Evolutionary conservation across 768 basidiomycete species (phyloP).

Genomic region (Suillus alpinus): DNA sequence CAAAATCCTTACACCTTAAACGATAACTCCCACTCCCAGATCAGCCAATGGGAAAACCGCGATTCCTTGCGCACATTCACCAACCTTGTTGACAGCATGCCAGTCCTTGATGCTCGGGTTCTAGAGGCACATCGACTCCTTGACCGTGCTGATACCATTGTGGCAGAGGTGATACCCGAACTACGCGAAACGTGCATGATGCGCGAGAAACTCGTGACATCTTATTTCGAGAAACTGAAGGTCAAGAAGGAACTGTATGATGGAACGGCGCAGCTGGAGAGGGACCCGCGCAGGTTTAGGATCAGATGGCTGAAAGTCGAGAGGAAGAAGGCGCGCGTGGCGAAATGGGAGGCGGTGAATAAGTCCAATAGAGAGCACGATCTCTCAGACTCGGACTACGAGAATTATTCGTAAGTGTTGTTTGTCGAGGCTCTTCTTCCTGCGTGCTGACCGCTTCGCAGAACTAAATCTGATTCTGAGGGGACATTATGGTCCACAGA

Average conservation of each 20-base stretch:
- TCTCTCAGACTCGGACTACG: constrained; percentile 17
- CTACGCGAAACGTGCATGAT: constrained; percentile 18
- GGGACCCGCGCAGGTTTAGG: constrained; percentile 19
- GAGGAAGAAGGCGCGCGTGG: constrained; percentile 18
- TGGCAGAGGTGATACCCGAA: constrained; percentile 16
- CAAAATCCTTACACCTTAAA: not conserved
- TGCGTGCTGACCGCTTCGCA: not conserved
- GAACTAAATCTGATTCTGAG: constrained; percentile 5
- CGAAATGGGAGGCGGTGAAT: constrained; percentile 20
- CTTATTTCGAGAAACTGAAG: constrained; percentile 28
- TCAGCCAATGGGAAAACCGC: constrained; percentile 21
- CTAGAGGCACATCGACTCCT: constrained; percentile 20
- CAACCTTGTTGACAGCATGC: constrained; percentile 18
- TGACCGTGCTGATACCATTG: constrained; percentile 11
- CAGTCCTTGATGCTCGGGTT: constrained; percentile 17
- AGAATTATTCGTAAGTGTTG: constrained; percentile 22
- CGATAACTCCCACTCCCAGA: constrained; percentile 4
- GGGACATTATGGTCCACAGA: constrained; percentile 7
- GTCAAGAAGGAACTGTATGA: constrained; percentile 30
- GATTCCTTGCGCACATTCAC: constrained; percentile 29
- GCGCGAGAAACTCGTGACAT: constrained; percentile 25
- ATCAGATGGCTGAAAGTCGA: constrained; percentile 23
- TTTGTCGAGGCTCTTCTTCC: not conserved
- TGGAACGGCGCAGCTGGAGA: constrained; percentile 26
- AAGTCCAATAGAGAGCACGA: constrained; percentile 8